A percentile compares a stretch with the other conserved stretches of the same genome.
phyloP scores from a whole-genome alignment of 257 asterid species.

The Anisodus acutangulus region DNA sequence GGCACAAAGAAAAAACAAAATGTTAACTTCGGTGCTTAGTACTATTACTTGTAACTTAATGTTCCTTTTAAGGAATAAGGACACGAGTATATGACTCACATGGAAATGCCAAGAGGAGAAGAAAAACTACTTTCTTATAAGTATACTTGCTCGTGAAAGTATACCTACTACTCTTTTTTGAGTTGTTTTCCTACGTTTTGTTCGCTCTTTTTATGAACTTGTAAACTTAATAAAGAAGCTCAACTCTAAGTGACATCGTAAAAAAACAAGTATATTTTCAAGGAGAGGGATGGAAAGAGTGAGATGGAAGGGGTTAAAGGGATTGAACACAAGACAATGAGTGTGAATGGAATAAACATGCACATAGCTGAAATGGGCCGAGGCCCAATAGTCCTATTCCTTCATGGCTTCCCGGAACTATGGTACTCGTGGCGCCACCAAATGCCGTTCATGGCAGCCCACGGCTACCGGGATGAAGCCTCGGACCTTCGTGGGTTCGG shows the following conservation, averaged over 20 bases:
- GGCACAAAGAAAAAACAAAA: neutral
- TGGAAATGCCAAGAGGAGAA: neutral
- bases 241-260: neutral
- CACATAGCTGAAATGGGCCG: slow-evolving; percentile 77
- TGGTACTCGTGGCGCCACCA: slow-evolving; percentile 98
- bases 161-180: neutral
- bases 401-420: slow-evolving; percentile 88
- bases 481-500: slow-evolving; percentile 84
- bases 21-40: neutral
- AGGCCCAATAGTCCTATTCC: slow-evolving; percentile 76
- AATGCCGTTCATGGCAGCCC: slow-evolving; percentile 64
- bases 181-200: neutral
- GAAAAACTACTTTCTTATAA: too few species aligned
- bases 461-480: slow-evolving; percentile 70
- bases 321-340: slow-evolving; percentile 56
- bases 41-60: neutral
- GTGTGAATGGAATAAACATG: slow-evolving; percentile 61
- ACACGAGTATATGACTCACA: neutral
- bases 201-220: neutral
- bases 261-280: neutral
- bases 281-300: neutral
- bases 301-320: slow-evolving; percentile 46
- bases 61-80: neutral
- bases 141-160: neutral
- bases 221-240: neutral